Base-by-base conservation (phyloP, 306 rosid species). In the Betula pendula region DNA sequence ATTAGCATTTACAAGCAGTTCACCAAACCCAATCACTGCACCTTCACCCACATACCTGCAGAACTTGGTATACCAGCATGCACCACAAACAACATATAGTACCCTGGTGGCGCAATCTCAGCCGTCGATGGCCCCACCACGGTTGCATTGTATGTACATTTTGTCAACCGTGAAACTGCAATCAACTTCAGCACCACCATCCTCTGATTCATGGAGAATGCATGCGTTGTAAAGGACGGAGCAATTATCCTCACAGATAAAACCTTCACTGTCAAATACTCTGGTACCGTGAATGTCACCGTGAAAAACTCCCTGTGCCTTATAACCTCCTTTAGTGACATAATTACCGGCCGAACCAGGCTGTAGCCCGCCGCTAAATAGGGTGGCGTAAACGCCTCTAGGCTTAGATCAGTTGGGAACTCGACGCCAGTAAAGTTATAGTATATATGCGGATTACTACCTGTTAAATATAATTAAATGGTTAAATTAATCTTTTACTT, bases 321-420 rank as follows among this genome's bases (percentile, higher is more conserved):
- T 20, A 90, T 15, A 5, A 55, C n/a, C 20, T n/a, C 67, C 4
- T 63, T 59, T 7, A n/a, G 81, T 0, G 80, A 67, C 51, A 79
- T 13, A 11, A 89, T 77, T 0, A 19, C 83, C 15, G 94, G 94
- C 58, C 96, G 77, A 0, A 83, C 4, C 7, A 2, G 43, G 24
- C 27, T 76, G 60, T 82, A 33, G 31, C 25, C 80, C 5, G 52
- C 56, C 0, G 88, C 75, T 53, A 90, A 71, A 81, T 93, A 93
- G 0, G 96, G 92, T 1, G 97, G 97, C 0, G 84, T 89, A 74
- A 90, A 93, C 0, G 90, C 90, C 75, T 90, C 96, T 40, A 93
- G 75, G 78, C 96, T 93, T 1, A 93, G 68, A n/a, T 93, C 97
- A 0, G 94, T 93, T 0, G 92, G 91, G 82, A 55, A 90, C 44